These are phyloP conservation scores for Salix suchowensis DNA, from an alignment of 345 rosid genomes.

Conservation along the genomic window DNA sequence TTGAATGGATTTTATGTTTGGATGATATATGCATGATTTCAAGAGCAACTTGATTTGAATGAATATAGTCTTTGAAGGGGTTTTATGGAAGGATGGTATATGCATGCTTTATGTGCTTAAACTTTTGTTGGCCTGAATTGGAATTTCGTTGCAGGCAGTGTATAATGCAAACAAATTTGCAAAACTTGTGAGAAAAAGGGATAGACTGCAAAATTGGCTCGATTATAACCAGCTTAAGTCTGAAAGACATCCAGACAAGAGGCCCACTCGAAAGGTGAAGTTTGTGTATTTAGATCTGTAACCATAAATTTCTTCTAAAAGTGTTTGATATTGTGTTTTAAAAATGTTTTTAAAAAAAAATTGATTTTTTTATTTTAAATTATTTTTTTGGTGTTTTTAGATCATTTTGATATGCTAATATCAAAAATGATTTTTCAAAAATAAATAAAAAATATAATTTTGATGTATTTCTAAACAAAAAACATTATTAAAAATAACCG, in stretches of 20 bases:
- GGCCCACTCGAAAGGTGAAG: constrained; percentile 68
- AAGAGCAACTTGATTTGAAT: not conserved
- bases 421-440: no score
- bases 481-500: no score
- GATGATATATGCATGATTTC: not conserved
- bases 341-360: no score
- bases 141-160: constrained; percentile 53
- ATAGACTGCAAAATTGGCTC: constrained; percentile 77
- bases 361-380: no score
- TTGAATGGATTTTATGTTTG: not conserved
- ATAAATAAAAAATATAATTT: no score
- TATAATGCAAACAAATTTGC: constrained; percentile 77
- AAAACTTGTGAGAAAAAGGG: constrained; percentile 65
- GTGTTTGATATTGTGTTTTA: fast-evolving
- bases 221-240: constrained; percentile 76
- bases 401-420: no score
- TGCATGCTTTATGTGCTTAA: not conserved
- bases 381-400: no score
- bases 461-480: no score
- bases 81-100: not conserved
- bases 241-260: constrained; percentile 76
- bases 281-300: constrained; percentile 4
- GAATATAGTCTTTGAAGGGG: not conserved
- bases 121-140: not conserved
- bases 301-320: not conserved